These are phyloP conservation scores for Diaporthe aspalathi DNA, from an alignment of 2,329 filamentous ascomycete species.

Conservation along the genomic window DNA sequence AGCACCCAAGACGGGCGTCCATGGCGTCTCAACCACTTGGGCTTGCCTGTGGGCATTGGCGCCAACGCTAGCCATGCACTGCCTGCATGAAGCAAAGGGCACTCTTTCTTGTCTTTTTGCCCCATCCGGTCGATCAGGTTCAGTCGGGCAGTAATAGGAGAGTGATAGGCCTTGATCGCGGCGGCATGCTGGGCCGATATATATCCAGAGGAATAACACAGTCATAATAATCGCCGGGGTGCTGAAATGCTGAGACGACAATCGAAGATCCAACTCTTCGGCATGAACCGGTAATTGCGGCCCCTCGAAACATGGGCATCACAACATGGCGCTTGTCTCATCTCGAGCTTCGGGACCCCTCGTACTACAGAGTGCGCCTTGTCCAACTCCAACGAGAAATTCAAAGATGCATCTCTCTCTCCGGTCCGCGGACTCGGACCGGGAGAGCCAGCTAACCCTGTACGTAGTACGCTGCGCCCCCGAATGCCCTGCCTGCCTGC, in stretches of 20 bases:
- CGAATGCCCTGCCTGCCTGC: constrained; percentile 9
- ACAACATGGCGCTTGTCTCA: constrained; percentile 8
- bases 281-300: constrained; percentile 20
- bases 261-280: constrained; percentile 6
- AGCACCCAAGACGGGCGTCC: constrained; percentile 18
- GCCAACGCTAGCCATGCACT: constrained; percentile 27
- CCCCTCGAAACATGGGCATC: background rate
- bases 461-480: constrained; percentile 30
- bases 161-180: too few relatives aligned
- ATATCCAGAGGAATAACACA: background rate
- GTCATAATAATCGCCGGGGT: constrained; percentile 4
- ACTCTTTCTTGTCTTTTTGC: background rate
- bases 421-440: constrained; percentile 9
- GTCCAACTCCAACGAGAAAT: constrained; percentile 1
- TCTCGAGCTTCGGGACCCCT: background rate
- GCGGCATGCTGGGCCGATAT: background rate
- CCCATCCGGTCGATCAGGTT: background rate
- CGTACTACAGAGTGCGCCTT: background rate
- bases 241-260: constrained; percentile 7
- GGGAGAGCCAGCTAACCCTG: background rate
- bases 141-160: too few relatives aligned
- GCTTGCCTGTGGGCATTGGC: constrained; percentile 20
- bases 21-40: constrained; percentile 17
- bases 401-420: background rate
- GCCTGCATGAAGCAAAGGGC: constrained; percentile 4